phyloP scores from a whole-genome alignment of 345 rosid genomes.

The Ailanthus altissimus region DNA sequence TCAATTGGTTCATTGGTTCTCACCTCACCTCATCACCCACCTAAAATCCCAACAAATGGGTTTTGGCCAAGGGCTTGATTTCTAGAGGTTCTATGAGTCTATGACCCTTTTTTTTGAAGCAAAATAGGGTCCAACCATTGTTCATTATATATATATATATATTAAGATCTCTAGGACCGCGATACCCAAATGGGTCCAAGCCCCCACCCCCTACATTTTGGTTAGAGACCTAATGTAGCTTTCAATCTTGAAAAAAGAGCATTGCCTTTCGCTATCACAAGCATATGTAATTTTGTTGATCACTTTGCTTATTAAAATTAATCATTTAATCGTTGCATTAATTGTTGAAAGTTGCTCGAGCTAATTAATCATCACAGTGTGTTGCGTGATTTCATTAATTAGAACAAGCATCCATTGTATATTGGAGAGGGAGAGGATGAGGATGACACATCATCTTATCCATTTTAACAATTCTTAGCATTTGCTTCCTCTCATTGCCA shows the following conservation, averaged over 20 bases:
- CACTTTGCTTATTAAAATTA: background rate
- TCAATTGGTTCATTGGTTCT: background rate
- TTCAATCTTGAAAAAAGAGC: background rate
- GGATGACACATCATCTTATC: constrained; percentile 16
- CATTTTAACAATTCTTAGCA: background rate
- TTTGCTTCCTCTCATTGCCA: background rate
- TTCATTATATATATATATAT: too few species aligned
- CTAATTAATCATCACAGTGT: background rate
- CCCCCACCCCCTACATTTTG: background rate
- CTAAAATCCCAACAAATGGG: background rate
- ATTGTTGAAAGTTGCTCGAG: background rate
- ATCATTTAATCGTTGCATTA: background rate
- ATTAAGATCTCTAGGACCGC: constrained; percentile 14
- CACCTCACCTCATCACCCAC: background rate
- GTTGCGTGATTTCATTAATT: background rate
- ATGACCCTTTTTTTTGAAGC: constrained; percentile 11
- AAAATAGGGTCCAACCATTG: constrained; percentile 11
- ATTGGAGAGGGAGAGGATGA: background rate
- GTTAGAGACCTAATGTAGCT: background rate
- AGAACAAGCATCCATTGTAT: background rate
- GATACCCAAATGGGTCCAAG: background rate
- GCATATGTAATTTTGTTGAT: background rate
- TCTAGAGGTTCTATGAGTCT: background rate
- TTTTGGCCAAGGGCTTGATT: background rate
- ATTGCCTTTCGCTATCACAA: background rate